phyloP scores from a whole-genome alignment of 352 stramenopile genomes.

The Pythium aquatile region DNA sequence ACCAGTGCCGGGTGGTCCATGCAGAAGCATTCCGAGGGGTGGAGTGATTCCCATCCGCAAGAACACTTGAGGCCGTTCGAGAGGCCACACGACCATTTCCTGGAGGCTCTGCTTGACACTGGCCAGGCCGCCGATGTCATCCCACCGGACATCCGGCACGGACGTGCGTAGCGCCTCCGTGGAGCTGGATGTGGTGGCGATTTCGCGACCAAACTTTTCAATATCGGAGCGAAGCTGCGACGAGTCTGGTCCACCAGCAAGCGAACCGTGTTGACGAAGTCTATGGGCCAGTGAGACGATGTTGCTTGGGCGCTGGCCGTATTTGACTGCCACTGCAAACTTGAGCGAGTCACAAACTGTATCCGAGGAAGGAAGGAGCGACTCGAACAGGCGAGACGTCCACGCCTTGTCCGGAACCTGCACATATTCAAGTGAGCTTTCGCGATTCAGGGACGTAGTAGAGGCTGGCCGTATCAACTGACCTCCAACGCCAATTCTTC shows the following conservation, averaged over 20 bases:
- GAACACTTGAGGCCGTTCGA: constrained; percentile 81
- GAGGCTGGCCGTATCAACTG: constrained; percentile 7
- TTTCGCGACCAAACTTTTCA: constrained; percentile 41
- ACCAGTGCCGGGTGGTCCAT: constrained; percentile 78
- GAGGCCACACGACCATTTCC: constrained; percentile 86
- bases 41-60: constrained; percentile 77
- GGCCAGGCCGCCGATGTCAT: constrained; percentile 71
- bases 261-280: constrained; percentile 21
- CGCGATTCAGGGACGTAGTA: no score
- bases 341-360: constrained; percentile 48
- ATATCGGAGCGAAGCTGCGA: constrained; percentile 42
- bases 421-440: background rate
- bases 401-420: constrained; percentile 64
- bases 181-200: constrained; percentile 37
- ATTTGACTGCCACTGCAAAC: constrained; percentile 60
- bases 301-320: constrained; percentile 77
- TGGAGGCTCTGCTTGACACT: constrained; percentile 72
- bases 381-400: constrained; percentile 45
- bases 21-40: constrained; percentile 70
- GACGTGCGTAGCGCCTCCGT: constrained; percentile 41
- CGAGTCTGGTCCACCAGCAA: background rate
- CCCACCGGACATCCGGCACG: constrained; percentile 64
- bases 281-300: constrained; percentile 55
- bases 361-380: constrained; percentile 35
- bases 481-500: constrained; percentile 77